Evolutionary conservation across 106 monocot species (phyloP).

Genomic region (Dendrobium chrysotoxum): DNA sequence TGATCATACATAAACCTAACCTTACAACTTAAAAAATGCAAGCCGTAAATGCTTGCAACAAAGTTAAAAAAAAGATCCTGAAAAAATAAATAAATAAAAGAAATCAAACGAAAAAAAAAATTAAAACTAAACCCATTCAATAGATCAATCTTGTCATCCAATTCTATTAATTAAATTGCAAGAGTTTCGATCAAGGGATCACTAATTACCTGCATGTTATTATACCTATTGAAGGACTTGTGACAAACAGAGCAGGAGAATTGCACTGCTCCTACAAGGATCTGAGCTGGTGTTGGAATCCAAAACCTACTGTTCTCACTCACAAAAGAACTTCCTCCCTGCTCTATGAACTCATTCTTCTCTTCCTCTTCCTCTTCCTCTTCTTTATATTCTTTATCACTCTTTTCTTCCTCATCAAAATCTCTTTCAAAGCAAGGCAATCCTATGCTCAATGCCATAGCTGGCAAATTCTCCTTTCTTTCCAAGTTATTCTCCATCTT

Average conservation of each 20-base stretch:
- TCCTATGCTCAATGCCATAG: constrained; percentile 38
- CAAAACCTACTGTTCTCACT: constrained; percentile 27
- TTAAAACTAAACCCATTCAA: too few relatives aligned
- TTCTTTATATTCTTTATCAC: too few relatives aligned
- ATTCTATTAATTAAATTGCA: too few relatives aligned
- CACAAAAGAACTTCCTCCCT: background rate
- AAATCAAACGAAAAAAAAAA: too few relatives aligned
- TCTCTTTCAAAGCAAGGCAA: constrained; percentile 15
- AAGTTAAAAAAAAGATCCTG: too few relatives aligned
- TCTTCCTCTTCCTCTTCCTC: too few relatives aligned
- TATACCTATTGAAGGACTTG: constrained; percentile 80
- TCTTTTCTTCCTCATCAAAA: background rate
- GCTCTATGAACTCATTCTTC: background rate
- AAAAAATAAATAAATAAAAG: too few relatives aligned
- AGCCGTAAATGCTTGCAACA: too few relatives aligned
- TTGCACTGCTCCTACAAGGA: constrained; percentile 63
- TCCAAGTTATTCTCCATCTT: background rate
- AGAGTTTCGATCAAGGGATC: too few relatives aligned
- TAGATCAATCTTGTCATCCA: too few relatives aligned
- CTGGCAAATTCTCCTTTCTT: background rate
- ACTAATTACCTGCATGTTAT: constrained; percentile 69
- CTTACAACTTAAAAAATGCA: too few relatives aligned
- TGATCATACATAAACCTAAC: too few relatives aligned
- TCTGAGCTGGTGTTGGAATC: constrained; percentile 78
- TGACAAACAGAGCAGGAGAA: constrained; percentile 68